phyloP scores from a whole-genome alignment of 371 early-diverging fungal species.

The Choanephora cucurbitarum region DNA sequence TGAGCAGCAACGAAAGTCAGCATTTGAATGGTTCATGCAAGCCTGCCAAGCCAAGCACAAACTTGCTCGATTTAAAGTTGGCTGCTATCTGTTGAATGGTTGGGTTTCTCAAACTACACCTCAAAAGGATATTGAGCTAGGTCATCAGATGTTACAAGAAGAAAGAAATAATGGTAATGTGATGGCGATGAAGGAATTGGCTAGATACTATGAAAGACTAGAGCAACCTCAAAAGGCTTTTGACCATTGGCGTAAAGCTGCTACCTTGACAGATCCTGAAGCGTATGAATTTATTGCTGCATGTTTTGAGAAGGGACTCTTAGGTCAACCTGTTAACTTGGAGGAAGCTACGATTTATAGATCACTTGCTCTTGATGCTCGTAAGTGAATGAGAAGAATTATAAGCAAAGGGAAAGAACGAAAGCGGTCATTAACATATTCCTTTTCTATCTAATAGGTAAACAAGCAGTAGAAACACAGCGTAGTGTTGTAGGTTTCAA shows the following conservation, averaged over 20 bases:
- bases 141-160: constrained; percentile 13
- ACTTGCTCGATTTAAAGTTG: constrained; percentile 22
- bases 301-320: constrained; percentile 17
- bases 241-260: constrained; percentile 17
- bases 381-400: constrained; percentile 8
- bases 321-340: constrained; percentile 12
- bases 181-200: constrained; percentile 21
- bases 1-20: constrained; percentile 7
- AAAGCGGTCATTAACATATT: background rate
- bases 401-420: background rate
- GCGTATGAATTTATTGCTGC: constrained; percentile 19
- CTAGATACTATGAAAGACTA: constrained; percentile 17
- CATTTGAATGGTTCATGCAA: constrained; percentile 22
- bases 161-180: constrained; percentile 17
- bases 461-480: constrained; percentile 22
- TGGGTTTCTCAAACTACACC: constrained; percentile 3
- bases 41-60: constrained; percentile 14
- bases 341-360: constrained; percentile 8
- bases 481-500: constrained; percentile 25
- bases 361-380: constrained; percentile 17
- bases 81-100: constrained; percentile 13
- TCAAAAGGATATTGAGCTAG: constrained; percentile 1
- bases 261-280: constrained; percentile 16
- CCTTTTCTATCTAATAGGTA: constrained; percentile 8
- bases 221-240: constrained; percentile 9